Percentiles rank a stretch among this genome's conserved stretches.
Evolutionary conservation across 805 yeast species (phyloP).

Genomic region (Teunomyces atbi): DNA sequence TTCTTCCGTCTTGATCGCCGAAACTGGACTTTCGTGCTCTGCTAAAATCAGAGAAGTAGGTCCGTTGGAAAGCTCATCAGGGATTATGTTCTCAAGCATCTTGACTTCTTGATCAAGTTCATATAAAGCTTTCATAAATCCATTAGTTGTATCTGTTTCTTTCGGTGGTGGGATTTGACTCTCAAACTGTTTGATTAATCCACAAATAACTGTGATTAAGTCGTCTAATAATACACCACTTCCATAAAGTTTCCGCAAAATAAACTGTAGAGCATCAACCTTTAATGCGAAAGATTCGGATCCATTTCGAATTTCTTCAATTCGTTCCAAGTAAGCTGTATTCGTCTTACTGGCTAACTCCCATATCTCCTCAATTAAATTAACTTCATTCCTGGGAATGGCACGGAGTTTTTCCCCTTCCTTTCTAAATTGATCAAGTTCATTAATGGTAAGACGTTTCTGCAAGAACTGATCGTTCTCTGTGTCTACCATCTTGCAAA

Average conservation of each 20-base stretch:
- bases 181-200: slow-evolving; percentile 14
- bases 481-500: slow-evolving; percentile 27
- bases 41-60: background rate
- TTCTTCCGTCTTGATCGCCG: background rate
- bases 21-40: background rate
- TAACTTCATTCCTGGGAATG: slow-evolving; percentile 20
- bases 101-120: slow-evolving; percentile 2
- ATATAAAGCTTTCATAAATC: slow-evolving; percentile 1
- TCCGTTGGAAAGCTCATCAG: background rate
- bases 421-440: slow-evolving; percentile 12
- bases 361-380: slow-evolving; percentile 17
- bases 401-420: slow-evolving; percentile 16
- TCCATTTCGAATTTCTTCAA: slow-evolving; percentile 13
- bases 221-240: slow-evolving; percentile 26
- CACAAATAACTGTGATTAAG: slow-evolving; percentile 13
- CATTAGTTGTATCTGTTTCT: background rate
- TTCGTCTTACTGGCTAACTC: slow-evolving; percentile 9
- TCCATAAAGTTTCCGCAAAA: slow-evolving; percentile 31
- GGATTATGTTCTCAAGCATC: slow-evolving; percentile 4
- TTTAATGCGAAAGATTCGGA: slow-evolving; percentile 9
- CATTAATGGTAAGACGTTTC: slow-evolving; percentile 13
- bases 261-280: slow-evolving; percentile 23
- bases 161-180: background rate
- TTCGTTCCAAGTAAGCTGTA: slow-evolving; percentile 5
- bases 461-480: slow-evolving; percentile 14